A percentile compares a stretch with the other conserved stretches of the same genome.
phyloP scores from a whole-genome alignment of 257 asterid genomes.

The Jacaranda copaia region DNA sequence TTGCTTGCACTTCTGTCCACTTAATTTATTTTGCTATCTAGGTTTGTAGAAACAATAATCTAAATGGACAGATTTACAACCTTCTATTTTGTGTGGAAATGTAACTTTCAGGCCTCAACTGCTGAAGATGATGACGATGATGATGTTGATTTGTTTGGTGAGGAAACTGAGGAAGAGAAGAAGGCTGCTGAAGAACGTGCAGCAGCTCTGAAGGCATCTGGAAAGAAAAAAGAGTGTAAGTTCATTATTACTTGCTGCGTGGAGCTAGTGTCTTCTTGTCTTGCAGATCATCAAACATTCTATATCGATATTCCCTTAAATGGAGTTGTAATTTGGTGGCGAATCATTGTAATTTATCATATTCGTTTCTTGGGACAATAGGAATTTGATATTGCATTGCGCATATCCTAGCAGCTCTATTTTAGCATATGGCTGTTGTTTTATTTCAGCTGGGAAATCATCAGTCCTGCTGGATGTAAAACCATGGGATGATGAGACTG shows the following conservation, averaged over 20 bases:
- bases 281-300: background rate
- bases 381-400: background rate
- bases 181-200: constrained; percentile 92
- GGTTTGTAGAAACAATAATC: background rate
- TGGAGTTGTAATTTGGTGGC: background rate
- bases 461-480: constrained; percentile 71
- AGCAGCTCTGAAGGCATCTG: constrained; percentile 84
- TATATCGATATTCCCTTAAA: background rate
- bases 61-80: background rate
- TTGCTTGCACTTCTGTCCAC: background rate
- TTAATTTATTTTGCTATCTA: background rate
- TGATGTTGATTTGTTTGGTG: constrained; percentile 92
- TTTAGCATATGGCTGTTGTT: background rate
- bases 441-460: constrained; percentile 70
- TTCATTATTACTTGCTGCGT: background rate
- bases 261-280: background rate
- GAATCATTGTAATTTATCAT: background rate
- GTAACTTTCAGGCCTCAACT: constrained; percentile 57
- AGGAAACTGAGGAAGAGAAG: constrained; percentile 98
- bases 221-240: constrained; percentile 93
- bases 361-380: too few species aligned
- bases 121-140: constrained; percentile 86
- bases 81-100: background rate
- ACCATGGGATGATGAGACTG: constrained; percentile 99
- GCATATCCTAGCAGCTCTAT: background rate